Evolutionary conservation across 1,139 yeast genomes (phyloP).

Genomic region (Blastobotrys apis): DNA sequence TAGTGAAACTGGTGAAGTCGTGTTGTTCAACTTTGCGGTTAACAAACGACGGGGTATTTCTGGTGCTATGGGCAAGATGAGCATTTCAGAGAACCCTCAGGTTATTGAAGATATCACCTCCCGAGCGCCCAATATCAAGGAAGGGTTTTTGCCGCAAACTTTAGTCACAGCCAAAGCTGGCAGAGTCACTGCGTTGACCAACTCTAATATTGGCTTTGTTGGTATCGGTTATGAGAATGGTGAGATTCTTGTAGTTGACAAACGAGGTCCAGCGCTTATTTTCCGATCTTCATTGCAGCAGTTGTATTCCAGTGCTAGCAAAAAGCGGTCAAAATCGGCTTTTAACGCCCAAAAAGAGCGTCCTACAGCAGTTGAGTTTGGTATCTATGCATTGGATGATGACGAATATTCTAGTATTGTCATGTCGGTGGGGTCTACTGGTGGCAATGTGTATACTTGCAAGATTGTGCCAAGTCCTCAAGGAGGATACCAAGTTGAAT

Average conservation of each 20-base stretch:
- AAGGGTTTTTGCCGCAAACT: conserved; percentile 69
- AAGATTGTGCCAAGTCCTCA: conserved; percentile 62
- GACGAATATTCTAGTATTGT: conserved; percentile 67
- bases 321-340: conserved; percentile 31
- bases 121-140: conserved; percentile 45
- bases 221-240: conserved; percentile 81
- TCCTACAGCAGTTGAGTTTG: conserved; percentile 65
- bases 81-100: conserved; percentile 13
- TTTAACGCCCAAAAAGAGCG: conserved; percentile 24
- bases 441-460: conserved; percentile 67
- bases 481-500: conserved; percentile 65
- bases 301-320: conserved; percentile 1
- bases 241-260: conserved; percentile 66
- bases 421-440: conserved; percentile 71
- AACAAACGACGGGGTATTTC: conserved; percentile 30
- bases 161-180: conserved; percentile 44
- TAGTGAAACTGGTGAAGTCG: conserved; percentile 66
- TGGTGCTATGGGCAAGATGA: conserved; percentile 13
- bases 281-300: conserved; percentile 42
- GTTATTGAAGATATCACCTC: conserved; percentile 33
- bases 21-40: conserved; percentile 68
- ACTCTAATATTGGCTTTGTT: conserved; percentile 79
- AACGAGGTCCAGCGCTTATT: conserved; percentile 81
- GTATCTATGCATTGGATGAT: conserved; percentile 60
- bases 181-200: conserved; percentile 56